These are phyloP conservation scores for Coix lacrymajobi DNA, from an alignment of 176 grass and related monocot genomes.

Conservation along the genomic window DNA sequence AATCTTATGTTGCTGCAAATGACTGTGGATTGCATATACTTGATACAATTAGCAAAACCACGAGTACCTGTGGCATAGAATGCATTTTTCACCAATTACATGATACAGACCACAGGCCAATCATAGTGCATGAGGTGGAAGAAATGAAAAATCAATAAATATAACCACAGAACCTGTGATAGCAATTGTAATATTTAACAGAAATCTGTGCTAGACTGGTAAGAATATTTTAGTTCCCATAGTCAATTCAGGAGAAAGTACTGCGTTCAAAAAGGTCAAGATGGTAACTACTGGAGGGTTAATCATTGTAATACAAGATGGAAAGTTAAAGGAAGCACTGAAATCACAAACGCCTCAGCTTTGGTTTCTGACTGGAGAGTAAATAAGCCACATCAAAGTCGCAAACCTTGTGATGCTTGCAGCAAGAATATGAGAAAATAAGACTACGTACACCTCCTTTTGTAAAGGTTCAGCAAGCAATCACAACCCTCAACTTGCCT, in stretches of 20 bases:
- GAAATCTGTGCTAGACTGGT: no score
- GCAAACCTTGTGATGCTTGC: neutral
- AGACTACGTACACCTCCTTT: neutral
- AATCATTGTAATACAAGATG: neutral
- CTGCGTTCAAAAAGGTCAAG: neutral
- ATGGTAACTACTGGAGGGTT: neutral
- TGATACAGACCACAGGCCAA: neutral
- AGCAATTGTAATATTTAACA: no score
- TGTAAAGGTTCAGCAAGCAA: neutral
- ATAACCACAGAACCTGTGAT: no score
- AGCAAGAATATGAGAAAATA: neutral
- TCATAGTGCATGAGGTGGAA: neutral
- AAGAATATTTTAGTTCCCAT: neutral
- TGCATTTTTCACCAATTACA: slow-evolving; percentile 20
- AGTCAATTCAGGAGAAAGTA: neutral
- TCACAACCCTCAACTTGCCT: slow-evolving; percentile 47
- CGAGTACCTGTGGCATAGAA: slow-evolving; percentile 13
- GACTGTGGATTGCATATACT: slow-evolving; percentile 13
- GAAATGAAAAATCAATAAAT: no score
- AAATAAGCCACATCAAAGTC: neutral
- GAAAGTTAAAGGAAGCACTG: neutral
- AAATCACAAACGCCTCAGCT: neutral
- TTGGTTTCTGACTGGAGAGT: neutral
- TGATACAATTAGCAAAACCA: slow-evolving; percentile 23
- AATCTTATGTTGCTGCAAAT: slow-evolving; percentile 32